Conservation (phyloP, 2,329 filamentous ascomycete species). For the Emergomyces orientalis region DNA sequence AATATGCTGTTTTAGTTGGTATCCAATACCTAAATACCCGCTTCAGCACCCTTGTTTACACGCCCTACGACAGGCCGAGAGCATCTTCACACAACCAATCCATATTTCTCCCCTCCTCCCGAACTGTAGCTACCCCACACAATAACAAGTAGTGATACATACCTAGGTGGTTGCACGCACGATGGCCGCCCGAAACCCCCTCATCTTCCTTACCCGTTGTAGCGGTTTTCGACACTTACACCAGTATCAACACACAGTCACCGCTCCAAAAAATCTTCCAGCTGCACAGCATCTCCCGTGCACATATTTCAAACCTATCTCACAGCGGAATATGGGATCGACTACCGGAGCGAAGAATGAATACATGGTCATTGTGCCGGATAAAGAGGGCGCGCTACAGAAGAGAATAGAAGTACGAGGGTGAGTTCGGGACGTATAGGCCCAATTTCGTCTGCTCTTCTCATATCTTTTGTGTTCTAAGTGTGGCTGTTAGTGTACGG, state of each 20-base stretch:
- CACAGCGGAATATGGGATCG: conserved; percentile 8
- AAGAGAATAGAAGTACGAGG: conserved; percentile 48
- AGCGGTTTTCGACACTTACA: neutral
- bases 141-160: neutral
- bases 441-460: neutral
- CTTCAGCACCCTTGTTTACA: neutral
- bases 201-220: neutral
- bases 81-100: neutral
- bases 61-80: neutral
- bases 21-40: neutral
- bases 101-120: neutral
- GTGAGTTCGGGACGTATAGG: conserved; percentile 20
- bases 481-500: neutral
- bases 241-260: neutral
- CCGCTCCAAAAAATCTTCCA: neutral
- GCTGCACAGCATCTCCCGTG: no score
- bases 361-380: conserved; percentile 61
- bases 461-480: neutral
- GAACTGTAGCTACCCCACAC: neutral
- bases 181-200: neutral
- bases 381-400: conserved; percentile 50
- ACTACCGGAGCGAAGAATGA: conserved; percentile 42
- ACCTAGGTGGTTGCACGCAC: neutral
- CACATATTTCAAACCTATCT: neutral
- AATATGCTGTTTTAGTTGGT: neutral